A percentile compares a stretch with the other conserved stretches of the same genome.
Conservation (phyloP, 1,284 basidiomycete genomes). For the Rhodotorula sp. region DNA sequence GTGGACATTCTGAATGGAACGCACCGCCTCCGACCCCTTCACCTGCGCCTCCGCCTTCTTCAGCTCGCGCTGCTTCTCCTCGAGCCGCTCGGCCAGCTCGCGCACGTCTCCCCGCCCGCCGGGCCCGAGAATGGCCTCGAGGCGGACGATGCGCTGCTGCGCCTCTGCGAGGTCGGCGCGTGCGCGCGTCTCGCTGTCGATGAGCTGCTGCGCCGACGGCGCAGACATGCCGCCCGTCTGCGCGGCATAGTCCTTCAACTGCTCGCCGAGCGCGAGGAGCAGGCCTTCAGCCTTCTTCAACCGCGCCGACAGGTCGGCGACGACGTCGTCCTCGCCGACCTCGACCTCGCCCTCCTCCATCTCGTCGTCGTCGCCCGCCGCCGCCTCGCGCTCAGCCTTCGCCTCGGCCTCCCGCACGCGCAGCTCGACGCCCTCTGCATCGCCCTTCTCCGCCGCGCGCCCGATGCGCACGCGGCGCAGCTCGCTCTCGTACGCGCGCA, state of each 20-base stretch:
- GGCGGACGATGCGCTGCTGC: constrained; percentile 59
- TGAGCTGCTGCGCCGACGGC: constrained; percentile 31
- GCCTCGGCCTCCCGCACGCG: constrained; percentile 49
- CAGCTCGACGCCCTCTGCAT: constrained; percentile 69
- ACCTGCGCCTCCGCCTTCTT: constrained; percentile 57
- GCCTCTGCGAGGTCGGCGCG: constrained; percentile 58
- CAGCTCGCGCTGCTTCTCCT: constrained; percentile 65
- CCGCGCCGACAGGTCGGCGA: constrained; percentile 64
- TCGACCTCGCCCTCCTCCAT: constrained; percentile 51
- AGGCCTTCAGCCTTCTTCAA: constrained; percentile 58
- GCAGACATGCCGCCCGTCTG: constrained; percentile 5
- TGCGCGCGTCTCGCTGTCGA: constrained; percentile 58
- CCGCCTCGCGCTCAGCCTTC: not conserved
- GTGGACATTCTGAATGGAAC: constrained; percentile 30
- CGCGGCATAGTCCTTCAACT: constrained; percentile 32
- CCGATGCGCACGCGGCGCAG: constrained; percentile 71
- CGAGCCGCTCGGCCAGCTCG: constrained; percentile 60
- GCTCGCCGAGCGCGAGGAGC: constrained; percentile 37
- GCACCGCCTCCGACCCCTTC: constrained; percentile 54
- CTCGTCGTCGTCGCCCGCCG: constrained; percentile 52
- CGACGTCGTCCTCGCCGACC: constrained; percentile 55
- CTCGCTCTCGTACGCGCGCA: constrained; percentile 72
- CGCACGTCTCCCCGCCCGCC: constrained; percentile 58
- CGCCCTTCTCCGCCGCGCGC: constrained; percentile 71
- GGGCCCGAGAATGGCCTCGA: constrained; percentile 66